These are phyloP conservation scores for Colletotrichum paranaense DNA, from an alignment of 2,329 filamentous ascomycete genomes.

Conservation along the genomic window DNA sequence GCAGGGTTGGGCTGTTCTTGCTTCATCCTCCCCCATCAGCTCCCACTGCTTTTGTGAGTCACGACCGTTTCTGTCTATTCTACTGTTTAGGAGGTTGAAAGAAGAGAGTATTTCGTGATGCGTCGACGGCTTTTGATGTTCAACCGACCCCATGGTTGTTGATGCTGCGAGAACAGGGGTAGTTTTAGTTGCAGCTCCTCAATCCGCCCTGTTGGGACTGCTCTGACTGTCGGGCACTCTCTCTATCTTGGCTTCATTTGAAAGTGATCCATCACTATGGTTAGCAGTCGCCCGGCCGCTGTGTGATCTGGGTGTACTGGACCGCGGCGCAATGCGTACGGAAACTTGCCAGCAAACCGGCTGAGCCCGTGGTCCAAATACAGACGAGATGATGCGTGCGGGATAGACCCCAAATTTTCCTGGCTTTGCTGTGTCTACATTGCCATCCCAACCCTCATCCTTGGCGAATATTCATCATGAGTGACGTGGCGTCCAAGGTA, in stretches of 20 bases:
- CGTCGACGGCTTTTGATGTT: neutral
- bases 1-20: neutral
- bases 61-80: constrained; percentile 24
- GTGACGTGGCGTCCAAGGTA: constrained; percentile 1
- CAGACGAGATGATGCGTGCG: neutral
- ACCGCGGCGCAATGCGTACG: neutral
- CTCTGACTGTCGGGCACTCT: neutral
- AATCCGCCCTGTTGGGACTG: constrained; percentile 16
- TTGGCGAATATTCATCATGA: neutral
- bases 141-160: neutral
- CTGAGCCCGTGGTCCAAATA: neutral
- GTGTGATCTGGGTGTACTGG: constrained; percentile 4
- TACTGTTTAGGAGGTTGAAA: neutral
- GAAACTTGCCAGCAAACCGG: neutral
- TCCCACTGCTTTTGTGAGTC: constrained; percentile 24
- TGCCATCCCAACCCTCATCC: neutral
- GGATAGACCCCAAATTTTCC: neutral
- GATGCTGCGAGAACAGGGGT: constrained; percentile 5
- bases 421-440: neutral
- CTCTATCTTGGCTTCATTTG: constrained; percentile 11
- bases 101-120: neutral
- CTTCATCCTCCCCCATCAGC: neutral
- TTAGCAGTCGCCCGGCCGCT: constrained; percentile 27
- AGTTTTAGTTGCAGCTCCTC: constrained; percentile 18
- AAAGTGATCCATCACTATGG: constrained; percentile 9